A percentile compares a stretch with the other conserved stretches of the same genome.
phyloP scores from a whole-genome alignment of 495 filamentous ascomycete species.

The Penicillium pancosmium region DNA sequence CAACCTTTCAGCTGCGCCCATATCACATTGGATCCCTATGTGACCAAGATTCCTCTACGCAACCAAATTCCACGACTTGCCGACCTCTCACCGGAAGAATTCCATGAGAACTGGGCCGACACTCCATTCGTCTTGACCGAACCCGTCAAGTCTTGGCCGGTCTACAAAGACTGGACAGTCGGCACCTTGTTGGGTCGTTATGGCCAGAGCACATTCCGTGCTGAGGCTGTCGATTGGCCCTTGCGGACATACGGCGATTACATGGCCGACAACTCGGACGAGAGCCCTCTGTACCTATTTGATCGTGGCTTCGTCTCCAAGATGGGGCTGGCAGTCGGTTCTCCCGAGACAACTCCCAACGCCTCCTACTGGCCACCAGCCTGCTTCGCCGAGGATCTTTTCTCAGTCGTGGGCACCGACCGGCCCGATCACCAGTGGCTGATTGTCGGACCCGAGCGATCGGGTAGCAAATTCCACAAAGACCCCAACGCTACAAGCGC shows the following conservation, averaged over 20 bases:
- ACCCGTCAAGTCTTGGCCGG: slow-evolving; percentile 83
- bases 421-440: slow-evolving; percentile 91
- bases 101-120: slow-evolving; percentile 72
- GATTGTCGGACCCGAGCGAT: slow-evolving; percentile 86
- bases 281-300: slow-evolving; percentile 92
- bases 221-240: slow-evolving; percentile 93
- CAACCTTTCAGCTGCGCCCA: slow-evolving; percentile 91
- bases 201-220: slow-evolving; percentile 70
- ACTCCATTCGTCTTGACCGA: slow-evolving; percentile 86
- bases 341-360: slow-evolving; percentile 39
- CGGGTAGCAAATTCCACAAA: slow-evolving; percentile 96
- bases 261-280: slow-evolving; percentile 79
- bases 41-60: slow-evolving; percentile 65
- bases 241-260: slow-evolving; percentile 80
- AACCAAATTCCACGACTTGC: slow-evolving; percentile 75
- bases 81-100: slow-evolving; percentile 72
- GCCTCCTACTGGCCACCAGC: slow-evolving; percentile 79
- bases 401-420: slow-evolving; percentile 75
- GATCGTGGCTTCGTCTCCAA: slow-evolving; percentile 87
- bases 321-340: slow-evolving; percentile 70
- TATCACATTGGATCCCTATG: slow-evolving; percentile 65
- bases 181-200: slow-evolving; percentile 65
- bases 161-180: slow-evolving; percentile 73
- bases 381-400: slow-evolving; percentile 89
- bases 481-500: slow-evolving; percentile 78